These are phyloP conservation scores for Plasmodium yoelii DNA, from an alignment of 169 alveolate genomes.

Conservation along the genomic window DNA sequence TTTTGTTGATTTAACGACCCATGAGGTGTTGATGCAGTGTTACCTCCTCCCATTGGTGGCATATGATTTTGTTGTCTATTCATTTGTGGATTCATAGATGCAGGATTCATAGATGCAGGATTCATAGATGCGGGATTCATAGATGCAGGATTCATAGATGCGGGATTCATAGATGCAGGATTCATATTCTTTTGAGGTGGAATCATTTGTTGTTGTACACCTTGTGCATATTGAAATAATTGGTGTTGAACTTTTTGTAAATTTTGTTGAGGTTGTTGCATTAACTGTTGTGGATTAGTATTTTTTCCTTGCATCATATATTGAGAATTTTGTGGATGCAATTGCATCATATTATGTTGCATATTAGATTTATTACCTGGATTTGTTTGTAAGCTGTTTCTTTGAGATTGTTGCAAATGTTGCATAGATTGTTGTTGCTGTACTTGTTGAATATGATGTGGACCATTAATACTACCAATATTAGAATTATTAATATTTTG, in stretches of 20 bases:
- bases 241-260: constrained; percentile 23
- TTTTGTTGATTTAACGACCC: constrained; percentile 41
- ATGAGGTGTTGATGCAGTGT: background rate
- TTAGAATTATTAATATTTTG: background rate
- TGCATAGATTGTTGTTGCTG: constrained; percentile 20
- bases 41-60: too few relatives aligned
- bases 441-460: background rate
- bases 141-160: background rate
- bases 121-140: background rate
- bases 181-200: background rate
- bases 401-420: background rate
- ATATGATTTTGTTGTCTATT: constrained; percentile 48
- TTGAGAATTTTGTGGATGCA: constrained; percentile 5
- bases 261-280: constrained; percentile 8
- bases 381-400: background rate
- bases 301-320: constrained; percentile 5
- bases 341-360: constrained; percentile 20
- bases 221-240: constrained; percentile 18
- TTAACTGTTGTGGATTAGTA: constrained; percentile 28
- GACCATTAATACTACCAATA: background rate
- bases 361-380: background rate
- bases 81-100: background rate
- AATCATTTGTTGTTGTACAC: constrained; percentile 37
- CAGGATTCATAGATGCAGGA: background rate
- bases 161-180: background rate